Base-by-base conservation (phyloP, 2,329 filamentous ascomycete genomes). In the Phyllosticta ampelicida region DNA sequence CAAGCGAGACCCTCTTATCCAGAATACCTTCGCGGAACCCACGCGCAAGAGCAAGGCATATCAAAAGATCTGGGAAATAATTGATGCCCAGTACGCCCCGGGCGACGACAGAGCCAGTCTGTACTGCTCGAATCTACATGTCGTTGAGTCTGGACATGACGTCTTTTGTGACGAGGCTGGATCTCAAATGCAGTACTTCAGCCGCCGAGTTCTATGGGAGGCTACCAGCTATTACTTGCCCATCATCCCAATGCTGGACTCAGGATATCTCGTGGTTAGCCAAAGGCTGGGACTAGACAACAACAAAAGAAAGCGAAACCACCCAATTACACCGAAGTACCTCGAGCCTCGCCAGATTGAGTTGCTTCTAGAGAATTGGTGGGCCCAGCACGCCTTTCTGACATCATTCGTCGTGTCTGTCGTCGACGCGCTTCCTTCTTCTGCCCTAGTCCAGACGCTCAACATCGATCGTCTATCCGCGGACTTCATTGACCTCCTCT, bases 311-410 rank as follows among this genome's bases (percentile, higher is more conserved):
- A 20, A 3, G 13, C n/a, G 20, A n/a, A 44, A 28, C 8, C 51
- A 58, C 28, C 55, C 70, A 4, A 67, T 85, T n/a, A 76, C 78
- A 48, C 84, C 84, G 2, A 73, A 74, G 1, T 72, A 74, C 29
- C 76, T 87, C n/a, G 81, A 80, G 0, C 76, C 75, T 60, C 75
- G 80, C n/a, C 86, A 89, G 67, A 82, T 79, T 55, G 84, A 87
- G 68, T 84, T 86, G 81, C 70, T 89, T 1, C 71, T 86, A 44
- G 85, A 88, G 67, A 81, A 83, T 3, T 80, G 84, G 55, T 87
- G 85, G 82, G 84, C 84, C 6, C 84, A 88, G 62, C 75, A 80
- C 56, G 85, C 84, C 18, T 85, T 88, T 66, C 75, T 88, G 52
- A 80, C 84, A 53, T 86, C 85, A 0, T 88, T 85, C 63, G 79